Evolutionary conservation across 2,329 filamentous ascomycete species (phyloP).

Genomic region (Fusarium sp.): DNA sequence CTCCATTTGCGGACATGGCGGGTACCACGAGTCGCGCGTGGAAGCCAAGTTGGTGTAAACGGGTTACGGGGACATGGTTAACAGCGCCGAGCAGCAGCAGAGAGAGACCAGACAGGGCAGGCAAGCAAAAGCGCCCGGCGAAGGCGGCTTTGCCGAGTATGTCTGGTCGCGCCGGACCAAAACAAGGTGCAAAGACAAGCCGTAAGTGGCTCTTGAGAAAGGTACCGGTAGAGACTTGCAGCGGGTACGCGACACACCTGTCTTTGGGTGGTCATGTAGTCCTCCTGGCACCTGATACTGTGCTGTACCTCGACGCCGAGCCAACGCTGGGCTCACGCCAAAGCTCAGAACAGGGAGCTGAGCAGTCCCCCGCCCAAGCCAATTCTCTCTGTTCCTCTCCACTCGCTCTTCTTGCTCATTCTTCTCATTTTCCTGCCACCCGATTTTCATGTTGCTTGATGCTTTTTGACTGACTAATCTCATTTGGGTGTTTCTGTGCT

Average conservation of each 20-base stretch:
- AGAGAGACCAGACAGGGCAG: slow-evolving; percentile 23
- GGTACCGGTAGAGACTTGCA: slow-evolving; percentile 52
- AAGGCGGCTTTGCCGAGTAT: slow-evolving; percentile 43
- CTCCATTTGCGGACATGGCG: slow-evolving; percentile 43
- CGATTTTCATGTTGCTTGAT: slow-evolving; percentile 23
- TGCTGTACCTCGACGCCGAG: slow-evolving; percentile 50
- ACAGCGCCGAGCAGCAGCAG: slow-evolving; percentile 8
- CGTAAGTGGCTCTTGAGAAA: slow-evolving; percentile 45
- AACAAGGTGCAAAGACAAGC: slow-evolving; percentile 45
- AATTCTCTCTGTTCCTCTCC: slow-evolving; percentile 43
- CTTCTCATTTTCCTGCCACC: slow-evolving; percentile 37
- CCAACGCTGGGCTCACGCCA: slow-evolving; percentile 33
- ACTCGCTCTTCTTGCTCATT: slow-evolving; percentile 47
- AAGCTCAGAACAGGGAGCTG: slow-evolving; percentile 48
- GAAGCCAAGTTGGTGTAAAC: slow-evolving; percentile 27
- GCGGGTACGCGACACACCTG: slow-evolving; percentile 55
- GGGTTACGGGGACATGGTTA: slow-evolving; percentile 13
- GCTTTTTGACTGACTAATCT: slow-evolving; percentile 20
- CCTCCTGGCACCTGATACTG: slow-evolving; percentile 52
- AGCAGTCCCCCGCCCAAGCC: slow-evolving; percentile 47
- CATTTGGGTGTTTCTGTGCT: neutral
- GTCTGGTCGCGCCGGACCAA: slow-evolving; percentile 45
- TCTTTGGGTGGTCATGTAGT: slow-evolving; percentile 50
- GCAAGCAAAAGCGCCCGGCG: slow-evolving; percentile 40
- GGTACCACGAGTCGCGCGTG: slow-evolving; percentile 43